phyloP scores from a whole-genome alignment of 768 basidiomycete species.

The Auriscalpium microsporum region DNA sequence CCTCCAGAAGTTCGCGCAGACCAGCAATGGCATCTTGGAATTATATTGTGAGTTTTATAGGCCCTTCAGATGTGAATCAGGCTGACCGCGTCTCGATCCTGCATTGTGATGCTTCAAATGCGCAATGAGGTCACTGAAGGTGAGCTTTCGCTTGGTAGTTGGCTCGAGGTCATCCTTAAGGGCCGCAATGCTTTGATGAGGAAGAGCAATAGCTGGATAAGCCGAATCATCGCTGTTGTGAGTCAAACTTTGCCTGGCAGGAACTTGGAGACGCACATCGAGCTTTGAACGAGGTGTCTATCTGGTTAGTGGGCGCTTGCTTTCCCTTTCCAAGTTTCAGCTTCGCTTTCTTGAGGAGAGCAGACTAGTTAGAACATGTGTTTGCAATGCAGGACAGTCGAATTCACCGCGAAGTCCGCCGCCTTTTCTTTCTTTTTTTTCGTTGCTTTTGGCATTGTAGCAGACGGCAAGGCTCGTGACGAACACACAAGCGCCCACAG shows the following conservation, averaged over 20 bases:
- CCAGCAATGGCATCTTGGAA: constrained; percentile 65
- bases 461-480: neutral
- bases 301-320: constrained; percentile 67
- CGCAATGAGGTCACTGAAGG: constrained; percentile 65
- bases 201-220: constrained; percentile 74
- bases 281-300: constrained; percentile 95
- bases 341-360: constrained; percentile 71
- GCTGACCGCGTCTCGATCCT: constrained; percentile 61
- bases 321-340: constrained; percentile 96
- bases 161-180: constrained; percentile 51
- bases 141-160: constrained; percentile 67
- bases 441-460: constrained; percentile 70
- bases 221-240: too few relatives aligned
- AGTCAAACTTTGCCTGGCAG: too few relatives aligned
- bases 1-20: constrained; percentile 61
- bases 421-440: constrained; percentile 85
- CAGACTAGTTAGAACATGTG: neutral
- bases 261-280: constrained; percentile 54
- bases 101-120: constrained; percentile 82
- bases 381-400: neutral
- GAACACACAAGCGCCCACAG: neutral
- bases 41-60: neutral
- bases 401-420: constrained; percentile 71
- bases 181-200: constrained; percentile 66
- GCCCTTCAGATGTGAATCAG: too few relatives aligned